These are phyloP conservation scores for Mrakiaceae sp. DNA, from an alignment of 1,284 basidiomycete species.

Conservation along the genomic window DNA sequence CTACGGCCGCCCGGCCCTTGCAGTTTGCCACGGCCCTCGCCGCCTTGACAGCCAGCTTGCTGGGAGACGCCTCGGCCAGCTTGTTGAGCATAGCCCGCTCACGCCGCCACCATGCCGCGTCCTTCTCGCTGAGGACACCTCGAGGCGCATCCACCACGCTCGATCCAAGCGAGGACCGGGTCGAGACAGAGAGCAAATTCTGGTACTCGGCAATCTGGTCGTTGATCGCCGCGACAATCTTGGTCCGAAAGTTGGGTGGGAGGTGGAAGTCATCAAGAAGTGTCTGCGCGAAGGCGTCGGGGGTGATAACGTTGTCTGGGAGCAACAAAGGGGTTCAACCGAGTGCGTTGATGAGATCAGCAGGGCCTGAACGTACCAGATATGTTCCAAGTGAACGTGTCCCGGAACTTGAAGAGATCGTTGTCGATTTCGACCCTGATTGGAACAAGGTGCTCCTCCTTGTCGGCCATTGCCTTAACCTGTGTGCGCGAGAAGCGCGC, in stretches of 20 bases:
- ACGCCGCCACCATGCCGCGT: constrained; percentile 3
- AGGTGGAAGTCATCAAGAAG: constrained; percentile 85
- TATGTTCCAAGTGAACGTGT: constrained; percentile 96
- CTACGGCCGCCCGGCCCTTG: constrained; percentile 25
- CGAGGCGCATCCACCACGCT: not conserved
- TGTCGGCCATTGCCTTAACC: constrained; percentile 32
- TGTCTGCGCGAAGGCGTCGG: constrained; percentile 78
- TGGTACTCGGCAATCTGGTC: constrained; percentile 75
- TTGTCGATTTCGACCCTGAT: constrained; percentile 92
- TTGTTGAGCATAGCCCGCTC: not conserved
- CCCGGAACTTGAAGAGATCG: constrained; percentile 75
- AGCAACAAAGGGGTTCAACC: constrained; percentile 9
- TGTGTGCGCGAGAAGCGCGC: constrained; percentile 39
- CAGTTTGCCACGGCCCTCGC: constrained; percentile 21
- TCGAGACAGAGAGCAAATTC: constrained; percentile 24
- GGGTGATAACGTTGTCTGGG: constrained; percentile 72
- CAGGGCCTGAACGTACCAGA: constrained; percentile 50
- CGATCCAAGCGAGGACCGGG: constrained; percentile 6
- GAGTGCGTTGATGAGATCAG: not conserved
- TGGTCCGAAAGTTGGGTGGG: constrained; percentile 53
- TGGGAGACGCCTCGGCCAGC: too few species aligned
- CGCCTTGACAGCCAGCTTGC: not conserved
- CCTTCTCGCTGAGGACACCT: not conserved
- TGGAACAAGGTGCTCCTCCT: constrained; percentile 56
- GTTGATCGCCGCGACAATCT: constrained; percentile 74